Base-by-base conservation (phyloP, 1,284 basidiomycete species). In the Austroboletus niveus region DNA sequence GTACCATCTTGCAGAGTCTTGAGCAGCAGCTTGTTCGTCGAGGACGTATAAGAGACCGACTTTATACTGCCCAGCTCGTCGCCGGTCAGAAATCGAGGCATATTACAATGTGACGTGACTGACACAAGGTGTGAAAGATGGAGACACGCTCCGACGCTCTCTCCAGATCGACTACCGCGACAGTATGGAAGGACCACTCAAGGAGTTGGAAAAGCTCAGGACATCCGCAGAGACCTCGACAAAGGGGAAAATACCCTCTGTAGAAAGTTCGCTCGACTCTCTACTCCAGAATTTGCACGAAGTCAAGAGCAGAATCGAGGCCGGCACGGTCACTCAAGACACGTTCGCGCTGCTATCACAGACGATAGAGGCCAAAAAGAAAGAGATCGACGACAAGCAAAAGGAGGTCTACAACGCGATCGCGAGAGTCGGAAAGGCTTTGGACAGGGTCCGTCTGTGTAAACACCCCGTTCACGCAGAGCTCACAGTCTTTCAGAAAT, bases 331-430 rank as follows among this genome's bases (percentile, higher is more conserved):
- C 31, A 75, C 81, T 4, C 75, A 80, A 49, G 77, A 78, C 8
- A 77, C 80, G 35, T 74, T 88, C 22, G 70, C 68, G 24, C 68
- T 77, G 10, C 69, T 94, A 22, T 73, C 79, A 22, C 80, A 80
- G 63, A 74, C 75, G 3, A 75, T 91, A 3, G 87, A 89, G 40
- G 68, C 74, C 3, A 82, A 75, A 64, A 93, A 89, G 82, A 92
- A 87, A 69, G 90, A 92, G 51, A 76, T 94, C 0, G 92, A 94
- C 56, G 89, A 93, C 44, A 79, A 85, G 2, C 84, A 94, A 74
- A 96, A 94, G 70, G 92, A 92, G 59, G 80, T 93, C 48, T 92
- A 94, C 63, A 80, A 78, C 24, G 83, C 85, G 1, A 72, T 95
- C 7, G 81, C 84, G 17, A 82, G 82, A 58, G 77, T 94, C 35